Percentiles rank a stretch among this genome's conserved stretches.
phyloP scores from a whole-genome alignment of 2,329 filamentous ascomycete genomes.

The Aspergillus calidoustus region DNA sequence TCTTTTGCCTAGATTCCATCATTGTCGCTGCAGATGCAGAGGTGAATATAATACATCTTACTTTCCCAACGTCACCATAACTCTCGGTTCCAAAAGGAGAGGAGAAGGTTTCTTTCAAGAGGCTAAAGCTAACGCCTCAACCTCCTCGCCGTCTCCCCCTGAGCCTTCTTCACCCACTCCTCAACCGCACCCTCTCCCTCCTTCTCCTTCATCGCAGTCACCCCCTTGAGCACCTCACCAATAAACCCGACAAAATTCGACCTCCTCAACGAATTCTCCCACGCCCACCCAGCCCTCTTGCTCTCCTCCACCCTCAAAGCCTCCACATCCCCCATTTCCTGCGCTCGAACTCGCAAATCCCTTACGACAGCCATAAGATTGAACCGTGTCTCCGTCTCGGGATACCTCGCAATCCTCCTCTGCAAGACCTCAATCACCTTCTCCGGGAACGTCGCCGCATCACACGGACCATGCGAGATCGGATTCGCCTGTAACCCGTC shows the following conservation, averaged over 20 bases:
- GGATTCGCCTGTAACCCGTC: constrained; percentile 93
- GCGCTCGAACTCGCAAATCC: constrained; percentile 76
- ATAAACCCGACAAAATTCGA: constrained; percentile 98
- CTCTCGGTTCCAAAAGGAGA: neutral
- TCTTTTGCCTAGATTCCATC: neutral
- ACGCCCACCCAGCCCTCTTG: constrained; percentile 85
- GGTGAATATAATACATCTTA: neutral
- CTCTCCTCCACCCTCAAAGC: constrained; percentile 76
- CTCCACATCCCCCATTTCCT: constrained; percentile 81
- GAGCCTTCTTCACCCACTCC: constrained; percentile 78
- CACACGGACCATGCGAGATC: constrained; percentile 82
- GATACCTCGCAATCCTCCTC: constrained; percentile 82
- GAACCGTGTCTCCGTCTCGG: constrained; percentile 86
- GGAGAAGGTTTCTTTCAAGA: neutral
- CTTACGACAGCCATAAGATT: constrained; percentile 92
- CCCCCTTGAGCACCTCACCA: constrained; percentile 84
- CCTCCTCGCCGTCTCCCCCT: constrained; percentile 48
- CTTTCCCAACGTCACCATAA: neutral
- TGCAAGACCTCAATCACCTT: constrained; percentile 87
- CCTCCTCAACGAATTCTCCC: constrained; percentile 88
- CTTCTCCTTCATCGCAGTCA: constrained; percentile 73
- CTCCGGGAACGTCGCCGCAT: constrained; percentile 71
- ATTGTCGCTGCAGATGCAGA: neutral
- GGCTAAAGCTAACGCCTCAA: constrained; percentile 25
- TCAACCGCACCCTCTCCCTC: constrained; percentile 70